A percentile compares a stretch with the other conserved stretches of the same genome.
Conservation (phyloP, 192 early-diverging fungal genomes). For the Backusella australiensis region DNA sequence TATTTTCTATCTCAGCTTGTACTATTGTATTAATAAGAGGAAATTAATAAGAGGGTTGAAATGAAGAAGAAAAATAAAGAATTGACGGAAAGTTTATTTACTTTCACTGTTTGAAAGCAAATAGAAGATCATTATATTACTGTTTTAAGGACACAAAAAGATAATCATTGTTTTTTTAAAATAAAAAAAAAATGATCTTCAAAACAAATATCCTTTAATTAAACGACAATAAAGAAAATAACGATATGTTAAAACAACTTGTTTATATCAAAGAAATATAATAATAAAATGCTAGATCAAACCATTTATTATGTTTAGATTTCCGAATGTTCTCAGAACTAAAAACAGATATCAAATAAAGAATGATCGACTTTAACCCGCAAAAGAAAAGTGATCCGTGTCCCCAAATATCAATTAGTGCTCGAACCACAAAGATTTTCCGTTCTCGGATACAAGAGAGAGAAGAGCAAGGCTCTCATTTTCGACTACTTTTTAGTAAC, state of each 20-base stretch:
- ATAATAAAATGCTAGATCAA: neutral
- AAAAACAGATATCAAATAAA: neutral
- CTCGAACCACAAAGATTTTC: neutral
- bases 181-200: neutral
- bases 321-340: neutral
- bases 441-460: neutral
- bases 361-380: neutral
- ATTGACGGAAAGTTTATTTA: neutral
- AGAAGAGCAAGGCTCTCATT: neutral
- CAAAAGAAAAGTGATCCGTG: conserved; percentile 4
- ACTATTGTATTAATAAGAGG: neutral
- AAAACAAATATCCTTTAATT: neutral
- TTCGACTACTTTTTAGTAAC: neutral
- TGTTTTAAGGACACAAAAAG: neutral
- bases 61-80: neutral
- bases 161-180: neutral
- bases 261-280: neutral
- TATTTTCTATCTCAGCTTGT: neutral
- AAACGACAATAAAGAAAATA: neutral
- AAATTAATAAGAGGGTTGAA: neutral
- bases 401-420: neutral
- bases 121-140: neutral
- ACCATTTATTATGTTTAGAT: neutral
- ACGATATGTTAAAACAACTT: neutral
- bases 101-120: neutral